Percentiles rank a stretch among this genome's conserved stretches.
Evolutionary conservation across 2,329 filamentous ascomycete species (phyloP).

Genomic region (Claviceps humidiphila): DNA sequence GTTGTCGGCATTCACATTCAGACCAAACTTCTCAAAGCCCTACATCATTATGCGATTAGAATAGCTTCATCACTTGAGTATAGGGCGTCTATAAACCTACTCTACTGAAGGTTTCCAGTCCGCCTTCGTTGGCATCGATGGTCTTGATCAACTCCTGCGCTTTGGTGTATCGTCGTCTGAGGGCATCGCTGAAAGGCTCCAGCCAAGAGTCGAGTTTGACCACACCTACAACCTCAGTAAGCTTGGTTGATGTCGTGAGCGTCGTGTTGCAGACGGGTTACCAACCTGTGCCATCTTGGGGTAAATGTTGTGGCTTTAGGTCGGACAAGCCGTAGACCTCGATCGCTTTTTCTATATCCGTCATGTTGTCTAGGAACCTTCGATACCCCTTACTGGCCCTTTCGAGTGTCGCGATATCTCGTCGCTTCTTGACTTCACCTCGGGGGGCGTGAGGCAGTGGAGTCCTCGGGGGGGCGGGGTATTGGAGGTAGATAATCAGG

Average conservation of each 20-base stretch:
- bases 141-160: slow-evolving; percentile 77
- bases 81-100: slow-evolving; percentile 29
- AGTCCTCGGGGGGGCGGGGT: background rate
- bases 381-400: background rate
- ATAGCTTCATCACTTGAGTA: background rate
- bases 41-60: slow-evolving; percentile 21
- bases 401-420: background rate
- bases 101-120: slow-evolving; percentile 80
- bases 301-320: slow-evolving; percentile 35
- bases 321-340: slow-evolving; percentile 9
- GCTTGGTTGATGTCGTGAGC: slow-evolving; percentile 1
- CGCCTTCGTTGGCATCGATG: slow-evolving; percentile 74
- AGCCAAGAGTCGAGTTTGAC: slow-evolving; percentile 82
- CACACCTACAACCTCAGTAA: slow-evolving; percentile 48
- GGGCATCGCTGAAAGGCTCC: slow-evolving; percentile 64
- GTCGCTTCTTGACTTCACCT: background rate
- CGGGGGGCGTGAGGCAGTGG: background rate
- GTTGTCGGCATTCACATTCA: slow-evolving; percentile 68
- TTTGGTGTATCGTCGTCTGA: slow-evolving; percentile 65
- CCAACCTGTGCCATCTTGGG: slow-evolving; percentile 61
- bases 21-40: slow-evolving; percentile 78
- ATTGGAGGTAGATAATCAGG: background rate
- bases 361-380: background rate
- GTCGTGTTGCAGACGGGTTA: background rate
- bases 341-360: slow-evolving; percentile 4